Evolutionary conservation across 2,329 filamentous ascomycete genomes (phyloP).

Genomic region (Colletotrichum sp.): DNA sequence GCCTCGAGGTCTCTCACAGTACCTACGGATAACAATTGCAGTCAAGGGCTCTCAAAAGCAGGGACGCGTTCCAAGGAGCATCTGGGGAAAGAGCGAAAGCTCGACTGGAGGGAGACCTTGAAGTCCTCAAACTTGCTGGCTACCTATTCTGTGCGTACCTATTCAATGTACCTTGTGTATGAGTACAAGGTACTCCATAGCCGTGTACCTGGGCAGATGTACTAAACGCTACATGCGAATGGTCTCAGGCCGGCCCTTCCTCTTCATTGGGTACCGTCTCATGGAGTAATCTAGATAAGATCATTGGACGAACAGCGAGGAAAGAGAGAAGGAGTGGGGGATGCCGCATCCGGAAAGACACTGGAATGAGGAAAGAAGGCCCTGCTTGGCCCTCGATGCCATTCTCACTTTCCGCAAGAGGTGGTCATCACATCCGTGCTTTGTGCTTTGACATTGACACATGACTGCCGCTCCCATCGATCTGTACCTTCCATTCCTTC

Average conservation of each 20-base stretch:
- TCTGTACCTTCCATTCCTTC: neutral
- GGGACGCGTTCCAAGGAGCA: neutral
- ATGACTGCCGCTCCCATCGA: neutral
- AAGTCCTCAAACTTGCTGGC: neutral
- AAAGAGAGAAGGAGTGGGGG: neutral
- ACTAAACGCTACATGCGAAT: neutral
- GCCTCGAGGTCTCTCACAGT: neutral
- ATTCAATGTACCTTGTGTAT: neutral
- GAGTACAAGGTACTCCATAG: neutral
- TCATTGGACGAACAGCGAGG: neutral
- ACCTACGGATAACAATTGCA: neutral
- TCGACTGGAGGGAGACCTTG: neutral
- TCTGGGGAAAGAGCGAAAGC: neutral
- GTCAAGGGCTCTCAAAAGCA: neutral
- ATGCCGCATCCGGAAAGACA: neutral
- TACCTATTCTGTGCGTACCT: neutral
- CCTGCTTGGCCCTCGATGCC: neutral
- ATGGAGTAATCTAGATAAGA: neutral
- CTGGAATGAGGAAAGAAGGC: neutral
- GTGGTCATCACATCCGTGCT: neutral
- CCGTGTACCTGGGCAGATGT: neutral
- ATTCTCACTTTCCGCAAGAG: neutral
- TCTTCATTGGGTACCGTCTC: neutral
- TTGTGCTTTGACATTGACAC: neutral
- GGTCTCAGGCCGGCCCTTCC: neutral